Conservation (phyloP, 352 stramenopile species). For the Pythium apleroticum region DNA sequence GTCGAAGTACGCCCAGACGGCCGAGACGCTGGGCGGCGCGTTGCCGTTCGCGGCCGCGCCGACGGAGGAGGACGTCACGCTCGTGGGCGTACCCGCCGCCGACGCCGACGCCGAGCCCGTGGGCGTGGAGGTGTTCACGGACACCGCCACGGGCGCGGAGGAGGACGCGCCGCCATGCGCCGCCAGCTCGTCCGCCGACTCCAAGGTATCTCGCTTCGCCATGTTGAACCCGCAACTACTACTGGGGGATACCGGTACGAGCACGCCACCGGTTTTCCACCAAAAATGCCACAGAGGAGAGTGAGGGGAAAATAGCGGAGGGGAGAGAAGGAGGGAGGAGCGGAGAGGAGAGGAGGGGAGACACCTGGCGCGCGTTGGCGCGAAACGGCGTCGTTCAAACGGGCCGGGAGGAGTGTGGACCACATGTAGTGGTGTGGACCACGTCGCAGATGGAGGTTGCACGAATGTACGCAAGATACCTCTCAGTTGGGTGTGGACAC, state of each 20-base stretch:
- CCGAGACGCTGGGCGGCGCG: constrained; percentile 61
- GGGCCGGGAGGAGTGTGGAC: constrained; percentile 4
- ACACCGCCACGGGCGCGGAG: constrained; percentile 1
- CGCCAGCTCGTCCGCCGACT: constrained; percentile 20
- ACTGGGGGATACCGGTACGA: constrained; percentile 30
- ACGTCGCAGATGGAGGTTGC: constrained; percentile 21
- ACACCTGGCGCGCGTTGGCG: background rate
- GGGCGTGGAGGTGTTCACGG: constrained; percentile 1
- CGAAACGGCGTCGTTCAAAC: constrained; percentile 25
- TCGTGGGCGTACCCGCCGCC: constrained; percentile 9
- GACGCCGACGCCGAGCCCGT: background rate
- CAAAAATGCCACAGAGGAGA: constrained; percentile 1
- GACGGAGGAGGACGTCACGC: constrained; percentile 12
- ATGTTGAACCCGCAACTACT: constrained; percentile 25
- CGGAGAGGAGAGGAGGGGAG: constrained; percentile 8
- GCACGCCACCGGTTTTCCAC: constrained; percentile 27
- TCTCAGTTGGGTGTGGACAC: constrained; percentile 3
- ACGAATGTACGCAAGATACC: constrained; percentile 27
- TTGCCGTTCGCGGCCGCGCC: constrained; percentile 17
- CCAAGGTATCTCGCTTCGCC: constrained; percentile 26
- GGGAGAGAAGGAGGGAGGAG: background rate
- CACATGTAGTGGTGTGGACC: constrained; percentile 9
- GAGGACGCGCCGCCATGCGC: background rate
- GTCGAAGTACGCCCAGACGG: constrained; percentile 84
- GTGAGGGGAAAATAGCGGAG: constrained; percentile 8